Conservation (phyloP, 768 basidiomycete species). For the Hydnomerulius pinastri region DNA sequence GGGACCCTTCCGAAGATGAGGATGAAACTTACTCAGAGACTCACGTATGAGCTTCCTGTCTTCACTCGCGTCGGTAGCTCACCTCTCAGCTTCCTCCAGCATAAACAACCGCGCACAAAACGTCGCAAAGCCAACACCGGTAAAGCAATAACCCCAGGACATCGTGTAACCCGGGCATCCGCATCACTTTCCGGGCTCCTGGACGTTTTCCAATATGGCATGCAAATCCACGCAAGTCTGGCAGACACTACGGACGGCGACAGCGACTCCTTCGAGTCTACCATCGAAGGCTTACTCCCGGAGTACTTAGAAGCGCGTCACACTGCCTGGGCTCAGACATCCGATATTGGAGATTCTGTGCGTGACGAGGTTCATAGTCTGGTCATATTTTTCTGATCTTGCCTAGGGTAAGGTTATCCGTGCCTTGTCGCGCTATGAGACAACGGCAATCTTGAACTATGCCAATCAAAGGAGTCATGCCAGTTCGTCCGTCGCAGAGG, state of each 20-base stretch:
- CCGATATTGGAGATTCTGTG: conserved; percentile 15
- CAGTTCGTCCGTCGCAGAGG: conserved; percentile 29
- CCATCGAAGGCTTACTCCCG: conserved; percentile 34
- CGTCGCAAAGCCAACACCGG: conserved; percentile 28
- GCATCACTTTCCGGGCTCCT: conserved; percentile 19
- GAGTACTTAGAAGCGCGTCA: conserved; percentile 36
- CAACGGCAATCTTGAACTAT: conserved; percentile 35
- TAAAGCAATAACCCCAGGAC: conserved; percentile 5
- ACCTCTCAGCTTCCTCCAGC: conserved; percentile 1
- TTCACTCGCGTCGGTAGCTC: not conserved
- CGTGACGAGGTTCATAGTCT: conserved; percentile 1
- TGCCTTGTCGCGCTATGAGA: conserved; percentile 45
- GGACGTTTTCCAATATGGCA: conserved; percentile 18
- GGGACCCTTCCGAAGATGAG: conserved; percentile 21
- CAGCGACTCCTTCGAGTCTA: conserved; percentile 34
- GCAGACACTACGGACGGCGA: not conserved
- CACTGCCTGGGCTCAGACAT: conserved; percentile 19
- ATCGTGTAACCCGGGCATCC: conserved; percentile 19
- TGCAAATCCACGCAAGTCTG: not conserved
- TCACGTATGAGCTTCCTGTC: conserved; percentile 7
- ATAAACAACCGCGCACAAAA: conserved; percentile 19
- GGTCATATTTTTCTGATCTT: not conserved
- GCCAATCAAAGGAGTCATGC: conserved; percentile 14
- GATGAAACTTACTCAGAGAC: conserved; percentile 21
- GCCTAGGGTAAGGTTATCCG: conserved; percentile 38